Percentiles rank a stretch among this genome's conserved stretches.
These are phyloP conservation scores for Nicotiana sylvestris DNA, from an alignment of 257 asterid species.

Conservation along the genomic window DNA sequence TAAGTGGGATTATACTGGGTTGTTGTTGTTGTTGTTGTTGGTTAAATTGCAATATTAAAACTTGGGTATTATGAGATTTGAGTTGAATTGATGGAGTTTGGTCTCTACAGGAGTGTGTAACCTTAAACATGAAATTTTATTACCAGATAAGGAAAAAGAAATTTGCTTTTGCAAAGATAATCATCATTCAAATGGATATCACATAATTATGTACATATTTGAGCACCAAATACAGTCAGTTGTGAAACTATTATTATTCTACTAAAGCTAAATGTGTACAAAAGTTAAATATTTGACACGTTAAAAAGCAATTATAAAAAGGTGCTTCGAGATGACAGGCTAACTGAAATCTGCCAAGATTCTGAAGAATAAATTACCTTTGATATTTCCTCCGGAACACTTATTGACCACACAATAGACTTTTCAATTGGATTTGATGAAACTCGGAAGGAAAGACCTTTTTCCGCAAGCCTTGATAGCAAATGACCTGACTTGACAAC, in stretches of 20 bases:
- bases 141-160: neutral
- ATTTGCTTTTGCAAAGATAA: neutral
- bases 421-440: slow-evolving; percentile 71
- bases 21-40: too few relatives aligned
- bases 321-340: neutral
- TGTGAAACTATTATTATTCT: neutral
- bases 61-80: too few relatives aligned
- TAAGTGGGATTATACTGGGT: too few relatives aligned
- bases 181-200: neutral
- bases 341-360: slow-evolving; percentile 7
- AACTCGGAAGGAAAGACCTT: slow-evolving; percentile 66
- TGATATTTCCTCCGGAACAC: slow-evolving; percentile 56
- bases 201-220: neutral
- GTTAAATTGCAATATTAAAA: too few relatives aligned
- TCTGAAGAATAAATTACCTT: slow-evolving; percentile 29
- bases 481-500: slow-evolving; percentile 59
- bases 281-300: neutral
- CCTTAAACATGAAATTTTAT: too few relatives aligned
- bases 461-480: slow-evolving; percentile 80
- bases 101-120: too few relatives aligned
- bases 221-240: neutral
- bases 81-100: too few relatives aligned
- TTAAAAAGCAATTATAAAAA: neutral
- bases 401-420: slow-evolving; percentile 77
- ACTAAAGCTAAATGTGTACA: neutral